Evolutionary conservation across 257 asterid genomes (phyloP).

Genomic region (Haberlea rhodopensis): DNA sequence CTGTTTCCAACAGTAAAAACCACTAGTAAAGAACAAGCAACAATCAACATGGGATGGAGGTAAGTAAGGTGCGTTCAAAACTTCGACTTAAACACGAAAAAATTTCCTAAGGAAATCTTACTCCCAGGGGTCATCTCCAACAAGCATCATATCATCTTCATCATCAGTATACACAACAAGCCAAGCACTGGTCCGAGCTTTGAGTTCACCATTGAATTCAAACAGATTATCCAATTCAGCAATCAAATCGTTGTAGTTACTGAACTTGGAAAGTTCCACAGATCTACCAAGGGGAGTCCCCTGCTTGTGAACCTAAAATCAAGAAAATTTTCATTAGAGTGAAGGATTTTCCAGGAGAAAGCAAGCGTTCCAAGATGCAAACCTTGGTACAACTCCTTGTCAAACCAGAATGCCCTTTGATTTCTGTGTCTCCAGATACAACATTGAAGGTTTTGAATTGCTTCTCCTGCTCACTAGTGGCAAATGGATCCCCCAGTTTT

Average conservation of each 20-base stretch:
- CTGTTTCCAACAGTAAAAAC: slow-evolving; percentile 35
- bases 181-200: slow-evolving; percentile 69
- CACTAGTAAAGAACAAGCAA: slow-evolving; percentile 9
- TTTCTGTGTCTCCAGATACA: slow-evolving; percentile 49
- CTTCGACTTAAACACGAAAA: background rate
- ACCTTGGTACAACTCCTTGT: slow-evolving; percentile 98
- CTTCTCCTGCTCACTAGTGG: slow-evolving; percentile 50
- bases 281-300: slow-evolving; percentile 97
- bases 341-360: background rate
- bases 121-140: slow-evolving; percentile 99
- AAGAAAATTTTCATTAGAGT: background rate
- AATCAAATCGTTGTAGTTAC: slow-evolving; percentile 64
- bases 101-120: slow-evolving; percentile 39
- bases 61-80: slow-evolving; percentile 3
- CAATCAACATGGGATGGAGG: background rate
- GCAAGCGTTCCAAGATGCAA: slow-evolving; percentile 1
- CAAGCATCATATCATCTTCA: slow-evolving; percentile 99
- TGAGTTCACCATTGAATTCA: slow-evolving; percentile 84
- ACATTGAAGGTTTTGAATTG: slow-evolving; percentile 40
- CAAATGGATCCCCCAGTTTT: slow-evolving; percentile 49
- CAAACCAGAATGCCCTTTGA: slow-evolving; percentile 57
- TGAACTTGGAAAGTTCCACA: slow-evolving; percentile 83
- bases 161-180: slow-evolving; percentile 88
- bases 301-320: slow-evolving; percentile 85
- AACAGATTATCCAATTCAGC: slow-evolving; percentile 77